Evolutionary conservation across 345 rosid species (phyloP), one percentile per base, ranked within the genome.

Genomic region (Eucalyptus camaldulensis): DNA sequence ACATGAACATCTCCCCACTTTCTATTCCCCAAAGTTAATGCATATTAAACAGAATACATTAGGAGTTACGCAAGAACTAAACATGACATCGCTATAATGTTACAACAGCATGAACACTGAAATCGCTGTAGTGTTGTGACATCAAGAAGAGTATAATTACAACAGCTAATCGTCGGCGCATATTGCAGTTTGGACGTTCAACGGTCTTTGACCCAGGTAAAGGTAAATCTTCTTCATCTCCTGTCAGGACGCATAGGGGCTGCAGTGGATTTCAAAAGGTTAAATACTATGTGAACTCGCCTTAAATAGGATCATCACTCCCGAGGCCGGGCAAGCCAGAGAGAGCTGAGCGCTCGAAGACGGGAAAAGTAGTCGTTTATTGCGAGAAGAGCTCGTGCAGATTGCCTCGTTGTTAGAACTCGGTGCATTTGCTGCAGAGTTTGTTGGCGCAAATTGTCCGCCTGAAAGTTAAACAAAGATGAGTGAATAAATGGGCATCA

Each of bases 371-470:
- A 93, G 88, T 95, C 96, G 8, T 93, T 91, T 90, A 95, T 91
- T 37, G 95, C 96, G 40, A 95, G 95, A 86, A 93, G 93, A 8
- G 96, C 96, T 12, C 96, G 95, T 22, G 96, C 96, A 4, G 96
- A 95, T 88, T 95, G 96, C 17, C 96, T 91, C 13, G 96, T 94
- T 49, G 96, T 95, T 87, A 95, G 89, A 91, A 94, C 92, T 45
- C 96, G 93, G 86, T 94, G 96, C 96, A 95, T 87, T 90, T 95
- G 96, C 88, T 94, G 94, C 37, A 95, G 94, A n/a, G 96, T 95
- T 86, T 94, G 96, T 89, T 94, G 96, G 33, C 96, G 92, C 90
- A 95, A 90, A 89, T 94, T 95, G 92, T 95, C 96, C 50, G 96
- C 96, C 96, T 93, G 89, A 65, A 69, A 44, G 87, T 33, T 37